These are phyloP conservation scores for Plasmopara muralis DNA, from an alignment of 352 stramenopile genomes.

Conservation along the genomic window DNA sequence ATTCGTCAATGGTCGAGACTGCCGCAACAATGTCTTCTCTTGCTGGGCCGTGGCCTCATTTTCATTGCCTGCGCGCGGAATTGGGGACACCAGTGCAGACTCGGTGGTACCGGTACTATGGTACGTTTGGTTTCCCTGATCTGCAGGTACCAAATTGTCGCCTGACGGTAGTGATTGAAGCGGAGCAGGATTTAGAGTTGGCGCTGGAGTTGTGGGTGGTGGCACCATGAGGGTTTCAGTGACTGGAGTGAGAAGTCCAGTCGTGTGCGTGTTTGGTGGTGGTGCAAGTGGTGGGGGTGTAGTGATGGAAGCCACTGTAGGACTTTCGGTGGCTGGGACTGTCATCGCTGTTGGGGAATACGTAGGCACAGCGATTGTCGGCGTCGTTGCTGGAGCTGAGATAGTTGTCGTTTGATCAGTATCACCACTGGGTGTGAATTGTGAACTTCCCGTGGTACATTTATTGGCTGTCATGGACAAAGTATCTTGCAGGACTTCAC, in stretches of 20 bases:
- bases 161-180: background rate
- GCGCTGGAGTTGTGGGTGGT: background rate
- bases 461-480: constrained; percentile 38
- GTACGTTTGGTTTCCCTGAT: background rate
- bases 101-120: background rate
- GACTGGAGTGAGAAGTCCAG: background rate
- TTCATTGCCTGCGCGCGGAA: background rate
- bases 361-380: background rate
- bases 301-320: background rate
- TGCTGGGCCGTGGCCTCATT: background rate
- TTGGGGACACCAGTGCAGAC: background rate
- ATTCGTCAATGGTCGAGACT: background rate
- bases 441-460: constrained; percentile 38
- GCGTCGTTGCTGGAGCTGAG: background rate
- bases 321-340: background rate
- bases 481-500: constrained; percentile 48
- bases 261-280: background rate
- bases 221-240: background rate
- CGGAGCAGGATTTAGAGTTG: background rate
- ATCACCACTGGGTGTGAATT: constrained; percentile 31
- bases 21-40: background rate
- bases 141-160: background rate
- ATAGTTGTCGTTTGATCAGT: constrained; percentile 8
- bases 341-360: background rate
- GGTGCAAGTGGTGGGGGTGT: background rate